Evolutionary conservation across 768 basidiomycete genomes (phyloP).

Genomic region (Tephrocybe sp.): DNA sequence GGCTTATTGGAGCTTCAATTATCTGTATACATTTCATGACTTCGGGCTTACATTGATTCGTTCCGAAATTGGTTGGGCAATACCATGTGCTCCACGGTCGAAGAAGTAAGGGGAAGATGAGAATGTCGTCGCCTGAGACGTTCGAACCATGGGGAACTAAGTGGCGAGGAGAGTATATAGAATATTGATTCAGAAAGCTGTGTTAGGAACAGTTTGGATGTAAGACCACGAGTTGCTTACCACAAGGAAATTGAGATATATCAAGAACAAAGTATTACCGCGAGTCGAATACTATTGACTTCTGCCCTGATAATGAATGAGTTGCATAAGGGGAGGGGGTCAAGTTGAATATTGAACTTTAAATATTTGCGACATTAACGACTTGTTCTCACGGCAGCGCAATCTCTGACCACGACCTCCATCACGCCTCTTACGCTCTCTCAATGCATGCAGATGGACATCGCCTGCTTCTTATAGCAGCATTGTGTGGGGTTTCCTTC

Average conservation of each 20-base stretch:
- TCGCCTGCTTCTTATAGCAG: constrained; percentile 3
- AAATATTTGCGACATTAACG: neutral
- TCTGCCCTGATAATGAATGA: neutral
- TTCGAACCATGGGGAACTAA: constrained; percentile 37
- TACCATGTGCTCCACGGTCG: constrained; percentile 69
- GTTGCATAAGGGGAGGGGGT: neutral
- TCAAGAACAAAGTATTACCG: neutral
- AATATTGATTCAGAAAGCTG: too few species aligned
- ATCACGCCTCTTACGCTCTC: neutral
- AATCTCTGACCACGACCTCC: neutral
- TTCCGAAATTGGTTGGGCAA: constrained; percentile 79
- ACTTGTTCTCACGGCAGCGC: constrained; percentile 9
- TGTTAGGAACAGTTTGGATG: too few species aligned
- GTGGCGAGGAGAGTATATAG: neutral
- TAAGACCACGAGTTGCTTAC: neutral
- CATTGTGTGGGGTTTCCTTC: neutral
- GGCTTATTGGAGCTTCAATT: constrained; percentile 36
- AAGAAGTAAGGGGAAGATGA: constrained; percentile 75
- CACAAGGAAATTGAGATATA: neutral
- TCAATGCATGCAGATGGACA: constrained; percentile 8
- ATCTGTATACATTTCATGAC: neutral
- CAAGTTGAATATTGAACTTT: neutral
- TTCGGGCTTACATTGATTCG: constrained; percentile 61
- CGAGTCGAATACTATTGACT: neutral
- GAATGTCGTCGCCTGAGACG: constrained; percentile 58